Evolutionary conservation across 352 stramenopile species (phyloP), one percentile per base, ranked within the genome.

Genomic region (Pythium brassicae): DNA sequence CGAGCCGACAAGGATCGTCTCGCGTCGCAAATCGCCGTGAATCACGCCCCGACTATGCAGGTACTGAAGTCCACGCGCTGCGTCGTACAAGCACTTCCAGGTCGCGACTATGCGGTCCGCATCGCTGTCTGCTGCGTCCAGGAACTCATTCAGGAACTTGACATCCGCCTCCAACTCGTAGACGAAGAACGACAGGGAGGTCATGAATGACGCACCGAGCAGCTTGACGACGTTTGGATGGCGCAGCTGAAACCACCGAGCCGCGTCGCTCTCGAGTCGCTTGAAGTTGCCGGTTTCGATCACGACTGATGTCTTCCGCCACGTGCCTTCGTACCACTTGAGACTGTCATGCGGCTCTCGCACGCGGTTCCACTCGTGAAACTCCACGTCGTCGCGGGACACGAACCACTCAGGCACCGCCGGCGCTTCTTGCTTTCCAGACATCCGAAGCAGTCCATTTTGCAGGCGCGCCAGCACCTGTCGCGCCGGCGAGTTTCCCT

Each of bases 21-120:
- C n/a, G 23, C 19, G n/a, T 1, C 25, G 40, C 23, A 70, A 25
- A n/a, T 22, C 39, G 7, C 56, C 56, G 27, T 74, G 63, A 14
- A 68, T 20, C 10, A 71, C 50, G 20, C 60, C 56, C 0, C 54
- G 49, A 19, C 62, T 37, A 19, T 74, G 66, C 5, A 74, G 47
- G 35, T 74, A 71, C 15, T 63, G 51, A 8, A 71, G 49, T 19
- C 63, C 62, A 15, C 70, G 23, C n/a, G 68, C 65, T 17, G 43
- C 62, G 45, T 71, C 45, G 17, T 66, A 60, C 15, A 76, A 7
- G 0, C 55, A 51, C 11, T 58, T 37, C 58, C 58, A 73, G 0
- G 54, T 14, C 14, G 2, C n/a, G n/a, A 6, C 1, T 12, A 15
- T 17, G 14, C 10, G 5, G 20, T 48, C 12, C 17, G n/a, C 17